Evolutionary conservation across 345 rosid species (phyloP).

Genomic region (Rhodamnia rubescens): DNA sequence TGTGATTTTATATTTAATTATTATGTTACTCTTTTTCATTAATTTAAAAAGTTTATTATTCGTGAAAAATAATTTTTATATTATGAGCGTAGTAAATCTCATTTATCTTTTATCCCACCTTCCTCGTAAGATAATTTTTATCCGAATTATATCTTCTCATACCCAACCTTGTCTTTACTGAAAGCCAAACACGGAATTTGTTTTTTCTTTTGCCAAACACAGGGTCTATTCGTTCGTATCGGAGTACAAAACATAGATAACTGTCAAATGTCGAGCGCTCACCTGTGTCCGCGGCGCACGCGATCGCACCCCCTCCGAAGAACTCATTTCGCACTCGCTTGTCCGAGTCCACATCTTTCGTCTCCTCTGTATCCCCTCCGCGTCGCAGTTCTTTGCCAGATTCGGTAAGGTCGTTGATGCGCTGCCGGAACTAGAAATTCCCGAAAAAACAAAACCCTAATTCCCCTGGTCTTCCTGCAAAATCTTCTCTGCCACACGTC

Average conservation of each 20-base stretch:
- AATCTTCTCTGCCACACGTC: background rate
- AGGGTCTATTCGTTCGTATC: too few species aligned
- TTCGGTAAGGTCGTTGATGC: background rate
- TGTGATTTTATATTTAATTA: background rate
- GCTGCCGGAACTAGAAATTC: background rate
- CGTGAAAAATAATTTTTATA: background rate
- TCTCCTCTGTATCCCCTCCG: background rate
- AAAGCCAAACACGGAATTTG: background rate
- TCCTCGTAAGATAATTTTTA: too few species aligned
- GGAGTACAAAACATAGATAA: too few species aligned
- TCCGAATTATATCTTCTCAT: background rate
- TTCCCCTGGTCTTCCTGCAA: background rate
- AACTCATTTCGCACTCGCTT: background rate
- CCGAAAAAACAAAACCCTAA: too few species aligned
- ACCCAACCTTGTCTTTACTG: background rate
- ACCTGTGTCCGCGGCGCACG: background rate
- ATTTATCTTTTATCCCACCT: background rate
- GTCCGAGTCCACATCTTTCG: background rate
- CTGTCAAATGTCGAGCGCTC: background rate
- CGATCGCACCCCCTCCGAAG: background rate
- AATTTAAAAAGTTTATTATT: fast-evolving
- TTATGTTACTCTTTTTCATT: background rate
- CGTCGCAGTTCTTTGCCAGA: background rate
- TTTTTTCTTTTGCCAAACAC: too few species aligned
- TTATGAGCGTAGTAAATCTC: background rate